Base-by-base conservation (phyloP, 2,329 filamentous ascomycete genomes). In the Aquanectria penicillioides region DNA sequence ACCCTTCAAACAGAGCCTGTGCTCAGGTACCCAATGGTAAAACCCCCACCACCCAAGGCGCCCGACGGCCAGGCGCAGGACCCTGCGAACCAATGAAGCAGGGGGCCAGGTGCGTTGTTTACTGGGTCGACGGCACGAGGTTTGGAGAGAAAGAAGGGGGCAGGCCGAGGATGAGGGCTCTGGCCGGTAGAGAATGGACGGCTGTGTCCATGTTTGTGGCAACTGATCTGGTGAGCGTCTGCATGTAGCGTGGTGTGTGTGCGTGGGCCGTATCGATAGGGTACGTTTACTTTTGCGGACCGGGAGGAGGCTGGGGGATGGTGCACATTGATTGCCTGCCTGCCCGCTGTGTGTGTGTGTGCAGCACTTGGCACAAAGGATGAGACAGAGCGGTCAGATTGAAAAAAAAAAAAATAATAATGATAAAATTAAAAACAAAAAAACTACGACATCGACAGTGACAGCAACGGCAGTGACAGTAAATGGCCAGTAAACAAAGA, bases 1-100 rank as follows among this genome's bases (percentile, higher is more conserved):
- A 67, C 65, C 37, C 9, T 2, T 56, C 48, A 44, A 41, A 20
- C 31, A 34, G 40, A 50, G 52, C 43, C 49, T 44, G 51, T 49
- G 38, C 61, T 55, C 49, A 48, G 29, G 25, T 44, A 59, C 53
- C 47, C 62, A 48, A 59, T 58, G 49, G 13, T 49, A 40, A 44
- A 33, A 40, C 55, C 63, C 60, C 66, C 65, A 59, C 63, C 56
- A 55, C 37, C n/a, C 34, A 31, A 29, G 29, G 33, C 49, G 58
- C 58, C 55, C 59, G 40, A 38, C 44, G 18, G 29, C 53, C 57
- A 62, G 50, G 38, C 59, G 53, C 50, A 44, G 43, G 56, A 40
- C 51, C 46, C 46, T 18, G 37, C 34, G 52, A 44, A 46, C 67
- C 64, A 68, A 69, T 69, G 40, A 59, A 64, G 63, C 64, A 65